Evolutionary conservation across 1,284 basidiomycete genomes (phyloP).

Genomic region (Microbotryum scabiosae): DNA sequence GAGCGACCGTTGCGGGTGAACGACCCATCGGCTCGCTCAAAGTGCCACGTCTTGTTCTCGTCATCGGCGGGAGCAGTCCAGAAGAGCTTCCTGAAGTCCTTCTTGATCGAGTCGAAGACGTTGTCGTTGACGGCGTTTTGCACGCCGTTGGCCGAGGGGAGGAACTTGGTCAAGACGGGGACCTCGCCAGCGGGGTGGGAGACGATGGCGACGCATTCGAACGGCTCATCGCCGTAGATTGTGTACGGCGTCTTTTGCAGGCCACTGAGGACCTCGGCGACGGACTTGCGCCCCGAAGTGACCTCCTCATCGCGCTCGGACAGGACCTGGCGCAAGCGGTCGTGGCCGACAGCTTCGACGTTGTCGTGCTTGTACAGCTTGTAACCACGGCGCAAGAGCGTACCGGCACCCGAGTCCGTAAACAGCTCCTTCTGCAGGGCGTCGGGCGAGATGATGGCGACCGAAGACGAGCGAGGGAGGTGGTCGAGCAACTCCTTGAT

Average conservation of each 20-base stretch:
- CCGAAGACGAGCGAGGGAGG: conserved; percentile 93
- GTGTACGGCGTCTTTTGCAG: conserved; percentile 71
- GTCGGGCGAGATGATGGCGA: conserved; percentile 92
- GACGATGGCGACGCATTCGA: conserved; percentile 91
- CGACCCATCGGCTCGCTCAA: conserved; percentile 93
- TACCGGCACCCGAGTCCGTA: conserved; percentile 95
- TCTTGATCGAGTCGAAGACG: conserved; percentile 89
- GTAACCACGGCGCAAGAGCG: conserved; percentile 93
- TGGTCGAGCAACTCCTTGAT: conserved; percentile 99
- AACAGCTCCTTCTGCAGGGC: conserved; percentile 96
- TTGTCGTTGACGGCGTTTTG: conserved; percentile 95
- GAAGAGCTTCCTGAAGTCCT: conserved; percentile 88
- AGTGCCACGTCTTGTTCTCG: conserved; percentile 95
- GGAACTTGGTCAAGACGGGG: conserved; percentile 86
- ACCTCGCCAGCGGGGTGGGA: conserved; percentile 81
- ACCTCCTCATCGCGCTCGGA: conserved; percentile 93
- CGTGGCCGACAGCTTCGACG: conserved; percentile 77
- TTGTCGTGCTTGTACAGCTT: conserved; percentile 85
- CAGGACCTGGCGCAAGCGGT: conserved; percentile 84
- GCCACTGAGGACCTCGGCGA: conserved; percentile 77
- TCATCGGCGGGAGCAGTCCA: conserved; percentile 95
- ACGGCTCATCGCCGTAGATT: conserved; percentile 94
- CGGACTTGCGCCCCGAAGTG: conserved; percentile 69
- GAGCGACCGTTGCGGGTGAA: conserved; percentile 87
- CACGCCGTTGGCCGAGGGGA: conserved; percentile 76